Evolutionary conservation across 176 grass and related monocot species (phyloP).

Genomic region (Juncus inflexus): DNA sequence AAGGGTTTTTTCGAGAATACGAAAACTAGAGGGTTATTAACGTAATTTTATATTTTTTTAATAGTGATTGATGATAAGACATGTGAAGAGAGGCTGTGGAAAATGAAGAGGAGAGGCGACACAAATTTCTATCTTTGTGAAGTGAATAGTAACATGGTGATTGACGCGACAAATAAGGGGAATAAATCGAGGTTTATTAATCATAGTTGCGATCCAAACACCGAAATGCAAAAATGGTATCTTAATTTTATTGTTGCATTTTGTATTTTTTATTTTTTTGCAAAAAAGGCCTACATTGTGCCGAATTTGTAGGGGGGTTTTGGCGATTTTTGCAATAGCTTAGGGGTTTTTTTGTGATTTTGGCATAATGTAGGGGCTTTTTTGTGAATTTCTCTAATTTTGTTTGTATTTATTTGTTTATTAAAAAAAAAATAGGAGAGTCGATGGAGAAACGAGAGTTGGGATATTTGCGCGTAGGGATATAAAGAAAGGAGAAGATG

Average conservation of each 20-base stretch:
- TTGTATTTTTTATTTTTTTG: conserved; percentile 22
- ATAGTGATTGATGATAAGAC: conserved; percentile 88
- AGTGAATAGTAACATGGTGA: conserved; percentile 90
- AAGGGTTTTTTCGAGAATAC: not conserved
- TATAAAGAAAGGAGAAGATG: conserved; percentile 80
- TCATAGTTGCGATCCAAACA: conserved; percentile 97
- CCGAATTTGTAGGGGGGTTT: too few relatives aligned
- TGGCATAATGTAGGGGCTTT: too few relatives aligned
- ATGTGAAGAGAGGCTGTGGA: conserved; percentile 95
- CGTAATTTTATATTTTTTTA: conserved; percentile 3
- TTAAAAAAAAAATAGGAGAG: conserved; percentile 47
- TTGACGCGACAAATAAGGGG: conserved; percentile 92
- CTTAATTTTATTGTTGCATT: conserved; percentile 29
- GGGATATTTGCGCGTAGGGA: conserved; percentile 77
- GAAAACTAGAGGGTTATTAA: not conserved
- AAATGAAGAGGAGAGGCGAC: conserved; percentile 70
- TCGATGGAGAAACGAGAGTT: conserved; percentile 93
- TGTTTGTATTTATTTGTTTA: conserved; percentile 19
- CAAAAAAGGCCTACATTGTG: too few relatives aligned
- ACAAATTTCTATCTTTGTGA: conserved; percentile 96
- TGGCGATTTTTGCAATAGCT: too few relatives aligned
- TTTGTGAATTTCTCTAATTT: not conserved
- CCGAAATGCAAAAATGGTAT: conserved; percentile 98
- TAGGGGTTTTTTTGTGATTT: not conserved
- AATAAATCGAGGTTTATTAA: conserved; percentile 97